Evolutionary conservation across 106 monocot species (phyloP).

Genomic region (Platanthera zijinensis): DNA sequence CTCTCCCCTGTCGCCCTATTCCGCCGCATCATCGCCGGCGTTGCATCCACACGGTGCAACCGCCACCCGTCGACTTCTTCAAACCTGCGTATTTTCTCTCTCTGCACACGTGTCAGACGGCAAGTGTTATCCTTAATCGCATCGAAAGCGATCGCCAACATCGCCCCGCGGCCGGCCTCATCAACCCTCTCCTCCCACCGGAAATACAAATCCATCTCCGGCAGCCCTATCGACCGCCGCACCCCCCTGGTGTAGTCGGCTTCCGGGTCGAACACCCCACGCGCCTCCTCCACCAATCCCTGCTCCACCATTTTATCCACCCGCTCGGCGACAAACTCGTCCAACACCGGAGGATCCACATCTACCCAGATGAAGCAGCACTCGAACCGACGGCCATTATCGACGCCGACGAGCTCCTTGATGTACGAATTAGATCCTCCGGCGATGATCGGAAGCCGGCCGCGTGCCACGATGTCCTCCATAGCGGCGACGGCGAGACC

Average conservation of each 20-base stretch:
- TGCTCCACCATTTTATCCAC: slow-evolving; percentile 37
- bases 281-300: slow-evolving; percentile 37
- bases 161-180: neutral
- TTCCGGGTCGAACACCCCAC: slow-evolving; percentile 3
- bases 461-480: slow-evolving; percentile 22
- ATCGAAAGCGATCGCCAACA: slow-evolving; percentile 27
- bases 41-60: slow-evolving; percentile 53
- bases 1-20: slow-evolving; percentile 5
- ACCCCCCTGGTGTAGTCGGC: slow-evolving; percentile 20
- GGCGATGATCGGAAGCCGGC: slow-evolving; percentile 47
- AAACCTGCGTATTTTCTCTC: slow-evolving; percentile 47
- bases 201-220: slow-evolving; percentile 37
- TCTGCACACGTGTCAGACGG: slow-evolving; percentile 40
- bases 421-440: slow-evolving; percentile 70
- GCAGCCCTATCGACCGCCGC: slow-evolving; percentile 25
- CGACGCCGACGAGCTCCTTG: slow-evolving; percentile 35
- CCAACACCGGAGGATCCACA: slow-evolving; percentile 21
- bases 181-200: slow-evolving; percentile 7
- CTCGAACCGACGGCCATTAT: slow-evolving; percentile 18
- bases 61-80: slow-evolving; percentile 30
- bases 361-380: slow-evolving; percentile 66
- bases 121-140: slow-evolving; percentile 59
- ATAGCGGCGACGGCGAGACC: slow-evolving; percentile 5
- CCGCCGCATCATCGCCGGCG: slow-evolving; percentile 23
- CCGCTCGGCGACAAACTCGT: slow-evolving; percentile 20